Percentiles rank a stretch among this genome's conserved stretches.
phyloP scores from a whole-genome alignment of 2,329 filamentous ascomycete genomes.

The Verticillium klebahnii region DNA sequence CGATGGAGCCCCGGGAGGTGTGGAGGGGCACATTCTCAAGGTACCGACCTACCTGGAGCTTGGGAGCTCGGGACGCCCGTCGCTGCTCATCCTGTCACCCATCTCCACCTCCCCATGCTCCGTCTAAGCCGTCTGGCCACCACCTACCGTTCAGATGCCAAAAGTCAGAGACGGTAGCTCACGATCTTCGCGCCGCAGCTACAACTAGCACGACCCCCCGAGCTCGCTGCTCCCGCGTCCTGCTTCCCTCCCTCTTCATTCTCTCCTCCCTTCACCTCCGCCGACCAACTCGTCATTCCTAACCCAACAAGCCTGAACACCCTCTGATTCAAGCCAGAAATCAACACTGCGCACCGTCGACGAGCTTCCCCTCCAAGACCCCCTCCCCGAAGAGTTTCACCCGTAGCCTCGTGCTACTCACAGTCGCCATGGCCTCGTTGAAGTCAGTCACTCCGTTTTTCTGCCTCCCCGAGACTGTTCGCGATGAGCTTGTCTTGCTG shows the following conservation, averaged over 20 bases:
- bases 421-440: background rate
- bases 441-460: background rate
- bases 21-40: background rate
- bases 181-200: background rate
- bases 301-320: background rate
- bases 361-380: background rate
- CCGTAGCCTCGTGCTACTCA: background rate
- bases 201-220: background rate
- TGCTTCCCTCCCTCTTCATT: background rate
- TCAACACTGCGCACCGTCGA: background rate
- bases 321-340: background rate
- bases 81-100: background rate
- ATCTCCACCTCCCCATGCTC: background rate
- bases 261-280: background rate
- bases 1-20: background rate
- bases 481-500: background rate
- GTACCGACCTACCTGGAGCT: background rate
- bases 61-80: constrained; percentile 1
- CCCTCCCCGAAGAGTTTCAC: background rate
- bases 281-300: background rate
- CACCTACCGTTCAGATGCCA: background rate
- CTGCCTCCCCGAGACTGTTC: background rate
- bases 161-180: background rate
- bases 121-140: background rate
- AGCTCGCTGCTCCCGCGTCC: background rate